Percentiles rank a stretch among this genome's conserved stretches.
phyloP scores from a whole-genome alignment of 257 asterid genomes.

The Solanum chiquidenum region DNA sequence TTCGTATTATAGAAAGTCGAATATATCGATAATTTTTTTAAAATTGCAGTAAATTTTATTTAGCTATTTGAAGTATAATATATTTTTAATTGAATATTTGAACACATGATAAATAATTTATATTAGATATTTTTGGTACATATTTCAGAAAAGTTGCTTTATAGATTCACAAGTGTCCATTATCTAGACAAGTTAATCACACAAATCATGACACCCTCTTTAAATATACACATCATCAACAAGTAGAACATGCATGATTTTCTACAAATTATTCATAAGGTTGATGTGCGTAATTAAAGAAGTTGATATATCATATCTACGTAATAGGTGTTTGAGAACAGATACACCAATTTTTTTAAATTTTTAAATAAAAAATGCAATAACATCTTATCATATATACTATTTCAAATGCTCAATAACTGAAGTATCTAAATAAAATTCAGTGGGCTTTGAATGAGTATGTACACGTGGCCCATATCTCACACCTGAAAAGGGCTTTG shows the following conservation, averaged over 20 bases:
- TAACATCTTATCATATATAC: no score
- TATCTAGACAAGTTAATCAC: background rate
- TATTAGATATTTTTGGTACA: background rate
- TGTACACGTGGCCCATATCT: background rate
- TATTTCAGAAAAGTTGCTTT: background rate
- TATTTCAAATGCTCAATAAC: no score
- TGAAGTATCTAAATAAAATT: no score
- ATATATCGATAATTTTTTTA: no score
- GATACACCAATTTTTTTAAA: background rate
- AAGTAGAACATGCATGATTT: background rate
- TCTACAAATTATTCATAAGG: background rate
- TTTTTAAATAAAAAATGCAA: background rate
- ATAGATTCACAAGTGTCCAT: no score
- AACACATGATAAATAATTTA: background rate
- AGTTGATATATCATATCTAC: background rate
- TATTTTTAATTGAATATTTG: no score
- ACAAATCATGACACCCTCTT: background rate
- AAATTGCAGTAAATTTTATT: no score
- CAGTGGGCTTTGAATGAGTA: background rate
- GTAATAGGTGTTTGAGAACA: rapidly evolving
- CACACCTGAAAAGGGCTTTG: background rate
- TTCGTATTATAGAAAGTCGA: background rate
- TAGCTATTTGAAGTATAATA: no score
- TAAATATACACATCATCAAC: background rate
- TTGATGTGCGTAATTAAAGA: no score